Percentiles rank a stretch among this genome's conserved stretches.
phyloP scores from a whole-genome alignment of 768 basidiomycete genomes.

The Boletus vermiculosoides region DNA sequence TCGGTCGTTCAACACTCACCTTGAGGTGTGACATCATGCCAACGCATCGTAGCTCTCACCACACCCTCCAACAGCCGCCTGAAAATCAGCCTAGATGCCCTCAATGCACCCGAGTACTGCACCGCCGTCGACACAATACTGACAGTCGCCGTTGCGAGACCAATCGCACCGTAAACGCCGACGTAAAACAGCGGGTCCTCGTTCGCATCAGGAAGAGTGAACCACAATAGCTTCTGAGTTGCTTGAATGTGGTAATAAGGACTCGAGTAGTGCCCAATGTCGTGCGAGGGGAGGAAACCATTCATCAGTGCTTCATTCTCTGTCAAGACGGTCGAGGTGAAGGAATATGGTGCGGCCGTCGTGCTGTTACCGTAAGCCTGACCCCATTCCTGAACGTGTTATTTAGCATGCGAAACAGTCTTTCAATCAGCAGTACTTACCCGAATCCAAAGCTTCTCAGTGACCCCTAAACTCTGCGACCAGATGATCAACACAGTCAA shows the following conservation, averaged over 20 bases:
- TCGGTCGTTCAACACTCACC: constrained; percentile 35
- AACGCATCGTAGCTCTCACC: constrained; percentile 80
- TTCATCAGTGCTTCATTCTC: constrained; percentile 32
- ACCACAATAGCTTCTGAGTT: constrained; percentile 9
- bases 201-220: constrained; percentile 46
- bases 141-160: constrained; percentile 47
- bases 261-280: constrained; percentile 15
- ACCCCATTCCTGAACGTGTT: constrained; percentile 28
- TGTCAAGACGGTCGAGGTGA: constrained; percentile 22
- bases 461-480: constrained; percentile 27
- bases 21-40: constrained; percentile 81
- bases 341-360: constrained; percentile 8
- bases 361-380: constrained; percentile 20
- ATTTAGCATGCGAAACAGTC: background rate
- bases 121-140: constrained; percentile 46
- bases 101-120: constrained; percentile 55
- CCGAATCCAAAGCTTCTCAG: constrained; percentile 33
- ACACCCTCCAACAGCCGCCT: constrained; percentile 63
- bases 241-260: constrained; percentile 18
- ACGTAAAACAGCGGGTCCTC: constrained; percentile 72
- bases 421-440: constrained; percentile 9
- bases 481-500: constrained; percentile 22
- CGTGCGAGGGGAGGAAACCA: constrained; percentile 21
- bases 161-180: constrained; percentile 62
- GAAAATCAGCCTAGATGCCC: constrained; percentile 37